A percentile compares a stretch with the other conserved stretches of the same genome.
phyloP scores from a whole-genome alignment of 352 stramenopile genomes.

The Phytophthora tentaculata region DNA sequence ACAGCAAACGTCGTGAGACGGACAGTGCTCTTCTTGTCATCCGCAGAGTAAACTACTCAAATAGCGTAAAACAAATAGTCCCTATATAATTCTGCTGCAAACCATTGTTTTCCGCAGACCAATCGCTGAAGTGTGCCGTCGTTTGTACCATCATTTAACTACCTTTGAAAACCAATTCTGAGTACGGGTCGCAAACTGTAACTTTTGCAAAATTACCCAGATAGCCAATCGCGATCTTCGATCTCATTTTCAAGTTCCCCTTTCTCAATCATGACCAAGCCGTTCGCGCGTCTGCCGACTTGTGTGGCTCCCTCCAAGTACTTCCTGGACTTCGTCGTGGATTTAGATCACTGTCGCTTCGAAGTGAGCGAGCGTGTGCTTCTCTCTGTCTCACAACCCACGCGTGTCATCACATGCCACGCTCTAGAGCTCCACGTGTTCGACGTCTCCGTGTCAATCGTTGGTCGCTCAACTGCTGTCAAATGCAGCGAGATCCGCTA shows the following conservation, averaged over 20 bases:
- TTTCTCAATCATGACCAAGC: slow-evolving; percentile 30
- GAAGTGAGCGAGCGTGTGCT: slow-evolving; percentile 69
- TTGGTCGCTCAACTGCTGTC: slow-evolving; percentile 35
- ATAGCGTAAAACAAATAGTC: too few species aligned
- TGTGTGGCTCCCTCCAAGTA: slow-evolving; percentile 69
- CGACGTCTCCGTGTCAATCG: slow-evolving; percentile 62
- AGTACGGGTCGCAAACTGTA: not conserved
- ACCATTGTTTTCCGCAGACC: too few species aligned
- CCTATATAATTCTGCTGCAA: too few species aligned
- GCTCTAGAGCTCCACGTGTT: slow-evolving; percentile 93
- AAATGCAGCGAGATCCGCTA: slow-evolving; percentile 66
- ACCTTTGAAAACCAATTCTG: too few species aligned
- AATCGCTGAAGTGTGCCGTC: too few species aligned
- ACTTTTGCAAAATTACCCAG: not conserved
- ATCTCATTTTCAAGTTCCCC: not conserved
- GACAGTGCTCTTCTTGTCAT: too few species aligned
- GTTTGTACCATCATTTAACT: too few species aligned
- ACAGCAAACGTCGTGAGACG: too few species aligned
- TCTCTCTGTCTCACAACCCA: slow-evolving; percentile 65
- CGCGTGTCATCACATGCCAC: slow-evolving; percentile 91
- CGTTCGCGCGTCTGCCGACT: slow-evolving; percentile 74
- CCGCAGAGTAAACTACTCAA: too few species aligned
- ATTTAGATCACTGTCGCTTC: slow-evolving; percentile 78
- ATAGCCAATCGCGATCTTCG: slow-evolving; percentile 10
- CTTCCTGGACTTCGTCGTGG: slow-evolving; percentile 80